Conservation (phyloP, 805 yeast genomes). For the Hagleromyces aurorensis region DNA sequence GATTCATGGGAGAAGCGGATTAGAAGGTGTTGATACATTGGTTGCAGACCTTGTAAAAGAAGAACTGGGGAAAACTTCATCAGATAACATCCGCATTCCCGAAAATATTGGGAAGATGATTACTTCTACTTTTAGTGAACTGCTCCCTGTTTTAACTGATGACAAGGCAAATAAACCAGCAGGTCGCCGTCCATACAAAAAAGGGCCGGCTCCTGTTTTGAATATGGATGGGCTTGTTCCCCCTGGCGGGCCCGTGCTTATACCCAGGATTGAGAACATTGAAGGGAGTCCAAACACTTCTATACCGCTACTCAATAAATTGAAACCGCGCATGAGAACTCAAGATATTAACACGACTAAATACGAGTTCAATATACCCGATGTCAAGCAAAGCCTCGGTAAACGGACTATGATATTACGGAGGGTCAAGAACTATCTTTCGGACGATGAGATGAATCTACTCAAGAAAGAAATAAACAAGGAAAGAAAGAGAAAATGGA, state of each 20-base stretch:
- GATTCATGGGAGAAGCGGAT: constrained; percentile 3
- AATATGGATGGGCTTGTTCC: constrained; percentile 29
- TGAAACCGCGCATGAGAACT: constrained; percentile 7
- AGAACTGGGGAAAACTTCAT: constrained; percentile 13
- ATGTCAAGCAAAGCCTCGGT: constrained; percentile 11
- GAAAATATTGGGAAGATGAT: constrained; percentile 14
- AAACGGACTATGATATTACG: constrained; percentile 18
- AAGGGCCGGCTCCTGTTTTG: constrained; percentile 16
- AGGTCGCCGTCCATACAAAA: constrained; percentile 6
- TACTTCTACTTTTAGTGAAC: constrained; percentile 19
- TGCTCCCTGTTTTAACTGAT: constrained; percentile 17
- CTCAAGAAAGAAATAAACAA: constrained; percentile 25
- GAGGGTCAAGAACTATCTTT: constrained; percentile 18
- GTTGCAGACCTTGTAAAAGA: constrained; percentile 18
- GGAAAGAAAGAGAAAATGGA: constrained; percentile 31
- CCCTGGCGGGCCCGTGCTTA: constrained; percentile 9
- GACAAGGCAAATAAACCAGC: constrained; percentile 5
- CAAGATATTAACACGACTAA: constrained; percentile 4
- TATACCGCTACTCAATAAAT: constrained; percentile 1
- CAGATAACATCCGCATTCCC: constrained; percentile 9
- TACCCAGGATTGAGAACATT: constrained; percentile 6
- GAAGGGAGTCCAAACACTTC: constrained; percentile 1
- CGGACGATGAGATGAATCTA: constrained; percentile 13
- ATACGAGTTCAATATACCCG: constrained; percentile 17
- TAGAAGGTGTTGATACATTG: constrained; percentile 11